Conservation (phyloP, 23 red algal genomes). For the Gracilaria gracilis region DNA sequence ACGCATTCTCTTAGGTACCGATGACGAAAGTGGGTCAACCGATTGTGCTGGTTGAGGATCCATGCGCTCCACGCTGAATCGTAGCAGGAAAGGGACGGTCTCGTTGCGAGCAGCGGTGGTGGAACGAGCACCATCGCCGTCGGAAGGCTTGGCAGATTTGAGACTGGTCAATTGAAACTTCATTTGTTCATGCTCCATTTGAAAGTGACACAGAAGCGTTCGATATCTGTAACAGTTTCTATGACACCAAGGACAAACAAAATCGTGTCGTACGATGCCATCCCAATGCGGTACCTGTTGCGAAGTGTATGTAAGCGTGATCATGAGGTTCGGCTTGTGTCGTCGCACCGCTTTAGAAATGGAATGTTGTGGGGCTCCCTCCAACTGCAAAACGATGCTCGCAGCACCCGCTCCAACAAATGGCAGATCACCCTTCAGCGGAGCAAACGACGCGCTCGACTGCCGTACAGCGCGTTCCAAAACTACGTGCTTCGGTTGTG, state of each 20-base stretch:
- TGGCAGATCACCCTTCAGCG: background rate
- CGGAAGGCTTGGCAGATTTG: background rate
- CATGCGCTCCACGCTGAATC: slow-evolving; percentile 12
- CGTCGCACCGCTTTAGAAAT: background rate
- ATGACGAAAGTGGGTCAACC: background rate
- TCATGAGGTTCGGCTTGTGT: slow-evolving; percentile 33
- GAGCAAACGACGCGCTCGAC: background rate
- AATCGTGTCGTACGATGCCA: slow-evolving; percentile 62
- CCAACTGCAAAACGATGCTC: slow-evolving; percentile 14
- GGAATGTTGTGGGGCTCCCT: slow-evolving; percentile 24
- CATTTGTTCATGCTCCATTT: slow-evolving; percentile 68
- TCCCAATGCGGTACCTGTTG: slow-evolving; percentile 49
- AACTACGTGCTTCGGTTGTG: slow-evolving; percentile 12
- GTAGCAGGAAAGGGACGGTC: slow-evolving; percentile 2
- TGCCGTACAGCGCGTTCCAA: slow-evolving; percentile 13
- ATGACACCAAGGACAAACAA: slow-evolving; percentile 79
- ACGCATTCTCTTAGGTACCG: slow-evolving; percentile 4
- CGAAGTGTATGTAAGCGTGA: slow-evolving; percentile 49
- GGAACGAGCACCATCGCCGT: background rate
- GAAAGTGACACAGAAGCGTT: slow-evolving; percentile 65
- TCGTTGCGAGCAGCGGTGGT: no score
- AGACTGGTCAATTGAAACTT: slow-evolving; percentile 24
- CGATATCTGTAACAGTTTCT: slow-evolving; percentile 64
- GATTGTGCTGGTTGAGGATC: background rate
- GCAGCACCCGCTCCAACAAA: slow-evolving; percentile 22